Percentiles rank a stretch among this genome's conserved stretches.
phyloP scores from a whole-genome alignment of 192 early-diverging fungal genomes.

The Dissophora ornata region DNA sequence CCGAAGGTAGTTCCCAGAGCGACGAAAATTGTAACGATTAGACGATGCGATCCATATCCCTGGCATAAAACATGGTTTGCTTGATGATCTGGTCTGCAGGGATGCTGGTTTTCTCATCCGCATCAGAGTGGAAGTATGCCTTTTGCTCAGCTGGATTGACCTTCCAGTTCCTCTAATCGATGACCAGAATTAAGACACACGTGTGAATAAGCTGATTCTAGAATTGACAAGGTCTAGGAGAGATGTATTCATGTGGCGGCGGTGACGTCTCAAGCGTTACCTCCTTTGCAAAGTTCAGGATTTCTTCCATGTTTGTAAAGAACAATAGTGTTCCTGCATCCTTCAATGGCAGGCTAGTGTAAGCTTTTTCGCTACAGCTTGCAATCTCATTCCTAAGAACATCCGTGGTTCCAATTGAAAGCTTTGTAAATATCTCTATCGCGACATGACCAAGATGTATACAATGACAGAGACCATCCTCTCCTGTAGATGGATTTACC shows the following conservation, averaged over 20 bases:
- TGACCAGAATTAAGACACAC: too few species aligned
- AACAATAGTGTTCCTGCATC: slow-evolving; percentile 95
- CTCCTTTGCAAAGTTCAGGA: slow-evolving; percentile 88
- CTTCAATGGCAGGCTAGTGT: slow-evolving; percentile 80
- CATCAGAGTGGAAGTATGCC: slow-evolving; percentile 80
- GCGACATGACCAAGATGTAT: too few species aligned
- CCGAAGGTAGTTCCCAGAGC: not conserved
- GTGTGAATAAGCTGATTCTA: too few species aligned
- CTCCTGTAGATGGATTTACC: too few species aligned
- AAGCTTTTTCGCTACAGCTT: slow-evolving; percentile 95
- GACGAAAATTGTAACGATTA: slow-evolving; percentile 46
- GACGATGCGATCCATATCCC: slow-evolving; percentile 97
- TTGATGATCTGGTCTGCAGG: slow-evolving; percentile 87
- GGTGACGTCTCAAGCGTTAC: slow-evolving; percentile 60
- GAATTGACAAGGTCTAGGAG: too few species aligned
- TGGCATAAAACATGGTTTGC: slow-evolving; percentile 88
- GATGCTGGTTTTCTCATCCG: slow-evolving; percentile 74
- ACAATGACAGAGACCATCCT: too few species aligned
- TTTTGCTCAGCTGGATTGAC: slow-evolving; percentile 83
- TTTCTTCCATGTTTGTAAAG: slow-evolving; percentile 82
- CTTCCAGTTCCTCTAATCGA: slow-evolving; percentile 87
- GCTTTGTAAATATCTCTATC: too few species aligned
- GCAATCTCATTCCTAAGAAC: slow-evolving; percentile 89
- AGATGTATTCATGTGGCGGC: too few species aligned
- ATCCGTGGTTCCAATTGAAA: too few species aligned